Evolutionary conservation across 495 filamentous ascomycete species (phyloP).

Genomic region (Cenococcum geophilum): DNA sequence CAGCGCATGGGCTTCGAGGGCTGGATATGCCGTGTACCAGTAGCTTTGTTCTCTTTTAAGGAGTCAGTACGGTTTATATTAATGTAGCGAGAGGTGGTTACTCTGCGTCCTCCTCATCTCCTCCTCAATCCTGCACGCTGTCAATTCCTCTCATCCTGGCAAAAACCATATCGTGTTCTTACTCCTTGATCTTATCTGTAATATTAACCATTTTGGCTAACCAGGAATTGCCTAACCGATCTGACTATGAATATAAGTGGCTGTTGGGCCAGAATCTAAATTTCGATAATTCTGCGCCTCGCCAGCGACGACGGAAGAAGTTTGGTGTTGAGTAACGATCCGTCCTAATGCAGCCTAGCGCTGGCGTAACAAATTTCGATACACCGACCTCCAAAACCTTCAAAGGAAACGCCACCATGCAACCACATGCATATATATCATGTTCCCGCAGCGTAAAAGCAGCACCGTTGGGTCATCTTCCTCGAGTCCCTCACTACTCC

Average conservation of each 20-base stretch:
- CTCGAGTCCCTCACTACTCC: not conserved
- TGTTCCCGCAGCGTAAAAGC: not conserved
- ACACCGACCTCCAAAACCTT: not conserved
- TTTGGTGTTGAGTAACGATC: constrained; percentile 28
- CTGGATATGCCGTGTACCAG: constrained; percentile 53
- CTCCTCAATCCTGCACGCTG: constrained; percentile 80
- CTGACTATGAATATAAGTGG: not conserved
- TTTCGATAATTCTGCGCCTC: not conserved
- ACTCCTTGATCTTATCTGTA: constrained; percentile 99
- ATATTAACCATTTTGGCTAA: constrained; percentile 93
- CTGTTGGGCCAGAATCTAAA: not conserved
- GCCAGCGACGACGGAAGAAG: constrained; percentile 15
- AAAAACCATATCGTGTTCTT: constrained; percentile 32
- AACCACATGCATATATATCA: not conserved
- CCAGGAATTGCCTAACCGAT: not conserved
- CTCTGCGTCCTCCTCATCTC: constrained; percentile 99
- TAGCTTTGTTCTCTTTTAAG: constrained; percentile 90
- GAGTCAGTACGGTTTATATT: constrained; percentile 28
- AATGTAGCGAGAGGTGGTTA: constrained; percentile 40
- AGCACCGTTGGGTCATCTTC: not conserved
- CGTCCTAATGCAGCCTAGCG: constrained; percentile 17
- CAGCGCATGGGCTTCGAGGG: constrained; percentile 14
- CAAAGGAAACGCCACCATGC: not conserved
- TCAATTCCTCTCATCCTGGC: constrained; percentile 24
- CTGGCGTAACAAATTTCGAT: not conserved